phyloP scores from a whole-genome alignment of 2,329 filamentous ascomycete species.

The Paradendryphiella salina region DNA sequence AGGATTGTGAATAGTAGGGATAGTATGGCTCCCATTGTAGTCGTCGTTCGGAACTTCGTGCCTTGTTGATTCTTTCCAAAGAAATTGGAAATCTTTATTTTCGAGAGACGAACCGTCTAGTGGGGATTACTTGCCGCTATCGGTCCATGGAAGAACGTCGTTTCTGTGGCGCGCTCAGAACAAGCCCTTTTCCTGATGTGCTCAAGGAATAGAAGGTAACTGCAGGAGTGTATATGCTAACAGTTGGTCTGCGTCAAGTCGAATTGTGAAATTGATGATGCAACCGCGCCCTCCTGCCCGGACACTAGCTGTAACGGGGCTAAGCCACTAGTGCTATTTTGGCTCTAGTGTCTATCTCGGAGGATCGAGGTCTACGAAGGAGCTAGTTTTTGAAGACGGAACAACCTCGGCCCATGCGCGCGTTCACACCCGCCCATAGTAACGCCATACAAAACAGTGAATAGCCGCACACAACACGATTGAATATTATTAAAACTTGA shows the following conservation, averaged over 20 bases:
- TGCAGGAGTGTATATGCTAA: background rate
- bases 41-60: background rate
- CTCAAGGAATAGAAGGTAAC: background rate
- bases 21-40: conserved; percentile 37
- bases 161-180: background rate
- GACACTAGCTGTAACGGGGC: conserved; percentile 1
- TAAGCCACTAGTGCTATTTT: conserved; percentile 1
- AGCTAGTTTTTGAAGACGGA: too few relatives aligned
- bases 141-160: background rate
- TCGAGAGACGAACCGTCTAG: background rate
- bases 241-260: background rate
- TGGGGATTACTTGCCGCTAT: conserved; percentile 1
- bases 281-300: conserved; percentile 6
- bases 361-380: too few relatives aligned
- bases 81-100: conserved; percentile 4
- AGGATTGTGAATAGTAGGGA: conserved; percentile 38
- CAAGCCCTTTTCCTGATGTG: background rate
- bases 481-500: too few relatives aligned
- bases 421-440: too few relatives aligned
- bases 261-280: conserved; percentile 16
- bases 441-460: too few relatives aligned
- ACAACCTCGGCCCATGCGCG: too few relatives aligned
- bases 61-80: background rate
- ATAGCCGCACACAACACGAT: too few relatives aligned
- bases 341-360: background rate